Evolutionary conservation across 2,329 filamentous ascomycete genomes (phyloP), one percentile per base, ranked within the genome.

Genomic region (Fusarium aywerte): DNA sequence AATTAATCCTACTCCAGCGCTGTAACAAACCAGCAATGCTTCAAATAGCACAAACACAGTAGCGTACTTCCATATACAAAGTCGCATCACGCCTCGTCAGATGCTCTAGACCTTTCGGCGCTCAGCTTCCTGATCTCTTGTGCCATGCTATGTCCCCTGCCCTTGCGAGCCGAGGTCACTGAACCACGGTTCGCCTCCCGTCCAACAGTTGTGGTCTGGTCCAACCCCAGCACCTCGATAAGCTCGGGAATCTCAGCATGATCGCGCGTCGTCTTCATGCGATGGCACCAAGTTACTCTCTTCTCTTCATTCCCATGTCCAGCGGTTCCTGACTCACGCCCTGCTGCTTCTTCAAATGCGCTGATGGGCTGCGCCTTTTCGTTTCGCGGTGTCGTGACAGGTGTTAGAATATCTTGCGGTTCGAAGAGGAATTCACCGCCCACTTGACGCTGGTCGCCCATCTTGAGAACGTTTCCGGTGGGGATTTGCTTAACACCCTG

Each of bases 391-490:
- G 81, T 82, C n/a, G 76, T 65, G 12, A 84, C 75, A 1, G 83
- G 83, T 15, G 81, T 81, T 48, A 77, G 76, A 40, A 85, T 59
- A 5, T 81, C 76, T 3, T 77, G 60, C 0, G 84, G 85, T 74
- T 92, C 89, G 67, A 93, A 93, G n/a, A 94, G 76, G 64, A 93
- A 92, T 79, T 94, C 92, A 12, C 91, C 92, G 23, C 92, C 91
- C 4, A 92, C 88, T 78, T 93, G 90, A 51, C 84, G 81, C 73
- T 85, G 82, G 73, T 92, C 85, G 4, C 91, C 91, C 20, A 85
- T 87, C 75, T 88, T 89, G 61, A 86, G 79, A 7, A 84, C 87
- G 47, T 90, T 78, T 1, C 88, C 89, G 9, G 75, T 80, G 16
- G 83, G 83, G 2, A 89, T 78, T 60, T 88, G 81, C 69, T 81